phyloP scores from a whole-genome alignment of 768 basidiomycete genomes.

The Cantharellus cinnabarinus region DNA sequence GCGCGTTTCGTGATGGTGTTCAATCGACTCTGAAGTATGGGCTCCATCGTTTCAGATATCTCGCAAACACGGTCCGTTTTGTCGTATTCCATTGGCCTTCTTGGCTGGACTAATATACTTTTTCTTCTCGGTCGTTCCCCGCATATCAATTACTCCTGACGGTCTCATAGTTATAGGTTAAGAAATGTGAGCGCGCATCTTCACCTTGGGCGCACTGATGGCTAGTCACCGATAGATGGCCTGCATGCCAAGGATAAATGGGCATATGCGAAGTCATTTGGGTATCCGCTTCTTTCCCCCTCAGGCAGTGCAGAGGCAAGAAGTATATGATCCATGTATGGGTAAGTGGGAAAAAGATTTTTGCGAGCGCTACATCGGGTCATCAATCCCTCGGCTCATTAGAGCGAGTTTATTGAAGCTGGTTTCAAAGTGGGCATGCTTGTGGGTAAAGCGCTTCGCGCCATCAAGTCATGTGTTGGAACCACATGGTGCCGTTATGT shows the following conservation, averaged over 20 bases:
- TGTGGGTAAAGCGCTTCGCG: constrained; percentile 48
- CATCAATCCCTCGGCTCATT: background rate
- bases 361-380: constrained; percentile 19
- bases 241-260: too few relatives aligned
- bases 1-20: background rate
- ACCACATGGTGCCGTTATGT: constrained; percentile 42
- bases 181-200: constrained; percentile 27
- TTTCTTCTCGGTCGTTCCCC: constrained; percentile 52
- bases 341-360: constrained; percentile 11
- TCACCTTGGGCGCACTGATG: background rate
- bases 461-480: constrained; percentile 63
- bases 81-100: background rate
- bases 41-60: background rate
- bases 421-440: constrained; percentile 63
- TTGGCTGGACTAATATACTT: background rate
- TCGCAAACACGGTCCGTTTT: background rate
- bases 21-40: too few relatives aligned
- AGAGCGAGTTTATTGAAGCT: constrained; percentile 28
- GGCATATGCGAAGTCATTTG: too few relatives aligned
- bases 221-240: too few relatives aligned
- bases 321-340: too few relatives aligned
- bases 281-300: too few relatives aligned
- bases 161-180: constrained; percentile 41
- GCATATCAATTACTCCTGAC: constrained; percentile 45
- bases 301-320: too few relatives aligned